Conservation (phyloP, 2,329 filamentous ascomycete genomes). For the Ceratocystis colombiana region DNA sequence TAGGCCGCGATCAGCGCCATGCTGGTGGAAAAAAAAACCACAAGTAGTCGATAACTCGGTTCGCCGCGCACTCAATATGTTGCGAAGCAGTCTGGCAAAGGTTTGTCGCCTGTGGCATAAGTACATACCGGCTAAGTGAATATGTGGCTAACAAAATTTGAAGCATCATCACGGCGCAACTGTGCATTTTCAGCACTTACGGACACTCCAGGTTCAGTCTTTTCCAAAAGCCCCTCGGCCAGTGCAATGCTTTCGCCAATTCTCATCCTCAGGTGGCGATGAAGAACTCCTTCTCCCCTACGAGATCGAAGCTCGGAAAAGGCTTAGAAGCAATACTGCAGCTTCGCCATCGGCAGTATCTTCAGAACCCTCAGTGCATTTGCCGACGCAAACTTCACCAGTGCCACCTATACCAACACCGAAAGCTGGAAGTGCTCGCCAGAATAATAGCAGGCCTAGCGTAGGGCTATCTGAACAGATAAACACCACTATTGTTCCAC, state of each 20-base stretch:
- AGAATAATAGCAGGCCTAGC: background rate
- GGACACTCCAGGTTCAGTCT: constrained; percentile 19
- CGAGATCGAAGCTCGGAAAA: constrained; percentile 18
- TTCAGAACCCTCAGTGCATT: background rate
- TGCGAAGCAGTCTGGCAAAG: constrained; percentile 22
- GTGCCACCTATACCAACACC: background rate
- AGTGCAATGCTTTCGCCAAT: background rate
- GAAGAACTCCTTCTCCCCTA: constrained; percentile 21
- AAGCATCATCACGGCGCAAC: constrained; percentile 25
- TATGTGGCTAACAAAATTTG: constrained; percentile 4
- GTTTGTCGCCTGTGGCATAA: constrained; percentile 7
- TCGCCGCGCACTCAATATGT: constrained; percentile 15
- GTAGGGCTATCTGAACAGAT: constrained; percentile 13
- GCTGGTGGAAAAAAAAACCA: background rate
- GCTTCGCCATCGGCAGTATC: background rate
- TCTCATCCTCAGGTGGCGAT: constrained; percentile 13
- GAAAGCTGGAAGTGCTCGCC: too few relatives aligned
- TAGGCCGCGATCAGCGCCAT: background rate
- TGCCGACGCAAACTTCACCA: background rate
- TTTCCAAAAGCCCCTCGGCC: background rate
- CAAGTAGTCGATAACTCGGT: background rate
- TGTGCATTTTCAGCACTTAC: constrained; percentile 20
- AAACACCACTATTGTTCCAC: background rate
- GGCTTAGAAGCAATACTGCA: background rate
- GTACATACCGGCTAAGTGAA: background rate